phyloP scores from a whole-genome alignment of 495 filamentous ascomycete species.

The Penicillium ochrochloron region DNA sequence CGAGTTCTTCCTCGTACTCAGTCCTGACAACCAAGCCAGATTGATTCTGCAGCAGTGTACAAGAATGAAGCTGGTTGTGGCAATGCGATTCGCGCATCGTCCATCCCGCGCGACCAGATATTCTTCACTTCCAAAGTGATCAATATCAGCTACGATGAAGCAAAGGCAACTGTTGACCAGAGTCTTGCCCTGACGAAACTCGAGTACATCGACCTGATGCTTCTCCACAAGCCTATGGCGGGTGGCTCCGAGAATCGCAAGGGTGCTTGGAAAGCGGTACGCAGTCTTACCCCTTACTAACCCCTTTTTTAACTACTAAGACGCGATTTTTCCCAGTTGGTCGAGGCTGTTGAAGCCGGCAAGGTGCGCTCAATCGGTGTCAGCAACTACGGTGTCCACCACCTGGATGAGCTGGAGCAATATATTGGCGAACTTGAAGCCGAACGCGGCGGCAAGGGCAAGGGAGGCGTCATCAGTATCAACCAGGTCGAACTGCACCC shows the following conservation, averaged over 20 bases:
- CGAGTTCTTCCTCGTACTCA: too few relatives aligned
- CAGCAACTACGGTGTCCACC: conserved; percentile 69
- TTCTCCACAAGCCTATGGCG: conserved; percentile 64
- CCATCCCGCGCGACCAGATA: conserved; percentile 60
- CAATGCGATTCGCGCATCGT: conserved; percentile 52
- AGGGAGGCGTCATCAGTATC: conserved; percentile 58
- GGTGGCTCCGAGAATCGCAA: conserved; percentile 62
- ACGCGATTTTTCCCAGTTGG: conserved; percentile 36
- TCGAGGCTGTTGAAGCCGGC: conserved; percentile 65
- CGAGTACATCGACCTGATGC: conserved; percentile 68
- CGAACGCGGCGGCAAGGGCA: conserved; percentile 38
- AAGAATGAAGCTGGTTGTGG: conserved; percentile 65
- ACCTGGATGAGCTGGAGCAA: conserved; percentile 63
- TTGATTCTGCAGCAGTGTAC: conserved; percentile 70
- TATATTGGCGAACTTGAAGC: conserved; percentile 27
- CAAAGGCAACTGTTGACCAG: conserved; percentile 58
- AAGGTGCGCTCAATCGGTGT: conserved; percentile 65
- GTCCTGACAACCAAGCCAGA: conserved; percentile 19
- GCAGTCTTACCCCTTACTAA: background rate
- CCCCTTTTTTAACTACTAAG: too few relatives aligned
- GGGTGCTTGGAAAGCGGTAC: conserved; percentile 63
- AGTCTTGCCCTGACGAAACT: conserved; percentile 58
- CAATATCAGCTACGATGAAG: conserved; percentile 56
- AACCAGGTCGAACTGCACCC: conserved; percentile 76
- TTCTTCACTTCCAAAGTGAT: conserved; percentile 75